A percentile compares a stretch with the other conserved stretches of the same genome.
phyloP scores from a whole-genome alignment of 1,284 basidiomycete species.

The Pseudozyma hubeiensis region DNA sequence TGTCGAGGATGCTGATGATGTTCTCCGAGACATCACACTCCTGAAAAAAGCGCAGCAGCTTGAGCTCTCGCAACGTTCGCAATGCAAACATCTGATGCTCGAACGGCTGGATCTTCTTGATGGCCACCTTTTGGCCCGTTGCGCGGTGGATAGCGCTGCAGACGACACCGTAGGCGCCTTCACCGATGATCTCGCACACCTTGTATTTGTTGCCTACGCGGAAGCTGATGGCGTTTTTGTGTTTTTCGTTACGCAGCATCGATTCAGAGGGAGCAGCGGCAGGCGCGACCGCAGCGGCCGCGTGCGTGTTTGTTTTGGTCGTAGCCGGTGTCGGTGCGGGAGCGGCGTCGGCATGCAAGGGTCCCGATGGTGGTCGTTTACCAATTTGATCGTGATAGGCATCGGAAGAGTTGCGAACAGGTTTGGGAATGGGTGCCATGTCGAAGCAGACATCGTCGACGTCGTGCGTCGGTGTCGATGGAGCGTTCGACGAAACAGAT shows the following conservation, averaged over 20 bases:
- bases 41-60: conserved; percentile 66
- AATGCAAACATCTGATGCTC: conserved; percentile 69
- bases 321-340: neutral
- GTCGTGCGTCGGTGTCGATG: conserved; percentile 31
- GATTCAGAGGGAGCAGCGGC: conserved; percentile 18
- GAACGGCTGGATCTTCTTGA: conserved; percentile 69
- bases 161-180: conserved; percentile 71
- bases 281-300: neutral
- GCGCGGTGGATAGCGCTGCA: conserved; percentile 69
- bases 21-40: conserved; percentile 65
- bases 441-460: conserved; percentile 29
- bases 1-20: conserved; percentile 61
- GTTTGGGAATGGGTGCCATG: conserved; percentile 33
- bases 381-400: conserved; percentile 5
- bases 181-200: conserved; percentile 70
- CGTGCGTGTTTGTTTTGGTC: neutral
- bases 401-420: conserved; percentile 15
- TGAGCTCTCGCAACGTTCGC: conserved; percentile 67
- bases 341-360: conserved; percentile 5
- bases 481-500: conserved; percentile 17
- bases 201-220: conserved; percentile 64
- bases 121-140: conserved; percentile 70
- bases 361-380: conserved; percentile 16
- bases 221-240: conserved; percentile 57
- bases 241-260: conserved; percentile 21